Conservation (phyloP, 2,329 filamentous ascomycete species). For the Colletotrichum lentis region DNA sequence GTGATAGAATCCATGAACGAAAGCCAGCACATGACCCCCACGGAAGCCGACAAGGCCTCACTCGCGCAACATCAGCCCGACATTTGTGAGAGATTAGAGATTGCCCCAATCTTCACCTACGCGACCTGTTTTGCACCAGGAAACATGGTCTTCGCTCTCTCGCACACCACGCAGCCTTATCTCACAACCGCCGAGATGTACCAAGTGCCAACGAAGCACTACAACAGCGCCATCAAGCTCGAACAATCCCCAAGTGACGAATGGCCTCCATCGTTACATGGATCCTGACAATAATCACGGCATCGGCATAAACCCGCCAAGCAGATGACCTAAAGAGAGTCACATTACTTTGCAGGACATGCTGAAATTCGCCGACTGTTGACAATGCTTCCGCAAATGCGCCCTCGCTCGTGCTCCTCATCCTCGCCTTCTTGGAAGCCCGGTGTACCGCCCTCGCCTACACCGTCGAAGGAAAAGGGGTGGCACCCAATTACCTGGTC, state of each 20-base stretch:
- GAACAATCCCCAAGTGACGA: conserved; percentile 67
- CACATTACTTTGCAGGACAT: no score
- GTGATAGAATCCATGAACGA: conserved; percentile 54
- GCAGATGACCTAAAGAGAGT: no score
- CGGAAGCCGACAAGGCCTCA: conserved; percentile 71
- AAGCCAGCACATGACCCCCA: conserved; percentile 68
- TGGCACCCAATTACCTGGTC: no score
- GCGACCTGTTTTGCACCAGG: conserved; percentile 73
- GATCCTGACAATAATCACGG: conserved; percentile 71
- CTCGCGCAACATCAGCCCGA: conserved; percentile 65
- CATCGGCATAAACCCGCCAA: conserved; percentile 63
- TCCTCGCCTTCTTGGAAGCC: no score
- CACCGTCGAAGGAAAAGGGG: no score
- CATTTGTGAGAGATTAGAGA: conserved; percentile 73
- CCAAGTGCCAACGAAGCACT: conserved; percentile 69
- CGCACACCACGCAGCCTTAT: conserved; percentile 63
- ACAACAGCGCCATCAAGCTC: conserved; percentile 72
- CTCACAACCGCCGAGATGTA: conserved; percentile 60
- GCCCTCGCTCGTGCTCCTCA: no score
- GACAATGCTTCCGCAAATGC: no score
- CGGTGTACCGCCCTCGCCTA: no score
- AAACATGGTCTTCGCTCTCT: conserved; percentile 67
- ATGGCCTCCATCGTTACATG: conserved; percentile 70
- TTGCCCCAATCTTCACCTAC: conserved; percentile 74
- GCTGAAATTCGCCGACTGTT: no score